Base-by-base conservation (phyloP, 2,329 filamentous ascomycete species). In the Talaromyces sp. region DNA sequence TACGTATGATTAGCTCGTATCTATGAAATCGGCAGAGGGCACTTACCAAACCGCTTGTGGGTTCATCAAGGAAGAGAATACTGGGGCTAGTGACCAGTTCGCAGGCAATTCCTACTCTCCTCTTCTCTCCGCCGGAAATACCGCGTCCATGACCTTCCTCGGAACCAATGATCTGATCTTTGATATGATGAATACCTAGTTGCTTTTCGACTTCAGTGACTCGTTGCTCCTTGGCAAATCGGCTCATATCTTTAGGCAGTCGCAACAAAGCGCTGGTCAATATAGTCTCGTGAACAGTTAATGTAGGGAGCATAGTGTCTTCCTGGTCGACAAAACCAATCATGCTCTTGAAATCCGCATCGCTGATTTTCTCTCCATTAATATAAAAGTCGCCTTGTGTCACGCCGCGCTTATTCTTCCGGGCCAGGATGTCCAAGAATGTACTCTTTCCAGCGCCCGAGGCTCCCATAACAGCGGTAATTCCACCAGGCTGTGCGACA, bases 271-370 rank as follows among this genome's bases (percentile, higher is more conserved):
- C 95, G 73, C 94, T 98, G 71, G 91, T 97, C 68, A 97, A 83
- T 67, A 99, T 99, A 0, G 95, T 99, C 79, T 99, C 95, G 76
- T 99, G 95, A 9, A 99, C 95, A 0, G 95, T 99, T 70, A 99
- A 82, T 0, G 95, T 99, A 0, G 95, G 90, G 50, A 99, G 84
- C 89, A 99, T 94, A 5, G 94, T 96, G 74, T 99, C 95, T 74
- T 99, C 95, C 79, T 99, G 95, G 72, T 99, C 95, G 47, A 99
- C 95, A 72, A 98, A 99, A 24, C 96, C 95, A 69, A 97, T 90
- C 60, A 98, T 92, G 67, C 88, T 93, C 74, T 91, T 92, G 80
- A 95, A 99, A 68, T 97, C 92, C 35, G 86, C 78, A 75, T 97
- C 92, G 37, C 83, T 84, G 43, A 98, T 89, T 76, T 91, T 94